Base-by-base conservation (phyloP, 169 alveolate species). In the Plasmodium vivax region DNA sequence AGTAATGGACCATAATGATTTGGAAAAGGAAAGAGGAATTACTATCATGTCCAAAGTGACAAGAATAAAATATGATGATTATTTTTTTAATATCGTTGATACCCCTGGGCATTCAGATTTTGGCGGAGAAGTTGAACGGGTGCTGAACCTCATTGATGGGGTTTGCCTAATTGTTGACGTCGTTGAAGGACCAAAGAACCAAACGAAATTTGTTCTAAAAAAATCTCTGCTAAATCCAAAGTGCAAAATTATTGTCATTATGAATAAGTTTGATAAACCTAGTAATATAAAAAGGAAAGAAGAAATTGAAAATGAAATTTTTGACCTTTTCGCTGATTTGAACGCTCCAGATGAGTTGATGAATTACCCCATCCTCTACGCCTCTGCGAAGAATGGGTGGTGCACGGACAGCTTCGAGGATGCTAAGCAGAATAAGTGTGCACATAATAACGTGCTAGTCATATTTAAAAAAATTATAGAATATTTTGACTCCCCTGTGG, bases 101-200 rank as follows among this genome's bases (percentile, higher is more conserved):
- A 97, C 98, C 62, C 99, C 97, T 45, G 99, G 99, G 32, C 99
- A 99, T 96, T 98, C 99, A 16, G 99, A 99, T 95, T 99, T 99
- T 94, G 99, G 99, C 19, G 99, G 99, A 30, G 99, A 99, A 93
- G 99, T 99, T 12, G 99, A 99, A 93, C 96, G 99, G 43, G 98
- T 98, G 82, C 96, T 99, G 97, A 94, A 96, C 92, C 98, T 99
- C 97, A 99, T 98, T 32, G 99, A 99, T 95, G 99, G 99, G 47
- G 99, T 98, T 36, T 97, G 99, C 71, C 96, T 98, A 36, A 98
- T 99, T 32, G 99, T 99, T 16, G 99, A 99, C 85, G 99, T 99
- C 7, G 99, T 99, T 54, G 99, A 98, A 95, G 99, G 99, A 2
- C 99, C 99, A 2, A 96, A 97, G 97, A 98, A 99, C 43, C 98